Base-by-base conservation (phyloP, 208 protist genomes). In the Porcisia deanei region DNA sequence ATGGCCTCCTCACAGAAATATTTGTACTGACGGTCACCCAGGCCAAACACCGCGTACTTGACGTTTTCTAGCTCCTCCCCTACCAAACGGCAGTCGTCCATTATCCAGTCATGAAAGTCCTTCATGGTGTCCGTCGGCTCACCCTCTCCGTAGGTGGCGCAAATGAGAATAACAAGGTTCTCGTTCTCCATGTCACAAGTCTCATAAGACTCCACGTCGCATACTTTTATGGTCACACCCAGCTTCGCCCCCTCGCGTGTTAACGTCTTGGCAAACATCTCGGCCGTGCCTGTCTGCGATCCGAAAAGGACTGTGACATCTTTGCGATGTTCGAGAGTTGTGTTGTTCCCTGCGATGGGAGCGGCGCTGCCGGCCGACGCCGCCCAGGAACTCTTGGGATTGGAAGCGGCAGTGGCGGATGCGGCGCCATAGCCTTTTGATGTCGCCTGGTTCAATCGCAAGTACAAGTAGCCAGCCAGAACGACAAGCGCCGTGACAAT, bases 81-180 rank as follows among this genome's bases (percentile, higher is more conserved):
- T 1, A 74, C 68, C 2, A 63, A 45, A 65, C 88, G 88, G 60
- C 71, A 68, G 14, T 94, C 88, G 59, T 96, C 87, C 83, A 95
- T 85, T 41, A 98, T 75, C 82, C 86, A 96, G 71, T 96, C 85
- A 54, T 95, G 91, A 71, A 98, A 97, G 75, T 76, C 78, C 71
- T 95, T 90, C 88, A 94, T 97, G 43, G 92, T 93, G 82, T 98
- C 94, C 0, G 96, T 97, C 34, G 91, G 89, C 78, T 98, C 94
- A 14, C 95, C 95, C 70, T 98, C 95, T 63, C 94, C 96, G 79
- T 95, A 97, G 59, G 94, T 98, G 60, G 94, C 86, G 61, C 93
- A 97, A 16, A 96, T 73, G 68, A 96, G 81, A 34, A 97, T 83
- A 39, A 97, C 85, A 34, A 96, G 79, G 3, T 59, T 75, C 75